These are phyloP conservation scores for Cardamine resedifolia DNA, from an alignment of 345 rosid genomes.

Conservation along the genomic window DNA sequence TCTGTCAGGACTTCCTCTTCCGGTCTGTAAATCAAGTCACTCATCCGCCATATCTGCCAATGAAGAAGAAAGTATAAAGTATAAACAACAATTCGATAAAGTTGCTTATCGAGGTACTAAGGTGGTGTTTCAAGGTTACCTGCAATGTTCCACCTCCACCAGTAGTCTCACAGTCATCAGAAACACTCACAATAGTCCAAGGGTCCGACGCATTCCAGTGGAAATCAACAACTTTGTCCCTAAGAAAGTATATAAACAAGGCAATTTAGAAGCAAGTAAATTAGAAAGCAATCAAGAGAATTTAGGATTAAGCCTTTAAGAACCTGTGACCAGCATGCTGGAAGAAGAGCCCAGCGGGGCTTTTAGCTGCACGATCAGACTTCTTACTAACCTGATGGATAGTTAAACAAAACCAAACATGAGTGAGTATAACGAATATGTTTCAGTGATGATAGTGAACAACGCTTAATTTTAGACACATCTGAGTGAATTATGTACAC, in stretches of 20 bases:
- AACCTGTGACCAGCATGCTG: slow-evolving; percentile 50
- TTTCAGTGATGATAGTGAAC: not conserved
- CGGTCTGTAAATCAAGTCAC: slow-evolving; percentile 89
- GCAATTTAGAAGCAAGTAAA: slow-evolving; percentile 6
- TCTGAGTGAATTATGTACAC: slow-evolving; percentile 13
- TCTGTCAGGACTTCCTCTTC: slow-evolving; percentile 92
- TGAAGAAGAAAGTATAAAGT: not conserved
- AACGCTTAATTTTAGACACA: not conserved
- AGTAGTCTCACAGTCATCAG: slow-evolving; percentile 91
- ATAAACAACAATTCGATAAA: not conserved
- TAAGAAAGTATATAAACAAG: slow-evolving; percentile 15
- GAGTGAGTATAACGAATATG: not conserved
- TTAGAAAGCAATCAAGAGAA: not conserved
- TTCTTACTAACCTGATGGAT: slow-evolving; percentile 37
- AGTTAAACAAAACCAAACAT: slow-evolving; percentile 8
- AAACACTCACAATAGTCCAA: slow-evolving; percentile 94
- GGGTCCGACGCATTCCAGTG: slow-evolving; percentile 92
- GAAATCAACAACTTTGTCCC: slow-evolving; percentile 97
- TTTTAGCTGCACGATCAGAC: slow-evolving; percentile 34
- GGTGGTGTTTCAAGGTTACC: slow-evolving; percentile 19
- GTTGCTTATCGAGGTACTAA: not conserved
- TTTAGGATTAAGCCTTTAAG: not conserved
- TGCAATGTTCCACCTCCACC: slow-evolving; percentile 98
- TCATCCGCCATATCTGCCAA: slow-evolving; percentile 96
- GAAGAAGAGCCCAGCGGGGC: slow-evolving; percentile 42